Evolutionary conservation across 1,284 basidiomycete species (phyloP).

Genomic region (Sphaerobolus stellatus): DNA sequence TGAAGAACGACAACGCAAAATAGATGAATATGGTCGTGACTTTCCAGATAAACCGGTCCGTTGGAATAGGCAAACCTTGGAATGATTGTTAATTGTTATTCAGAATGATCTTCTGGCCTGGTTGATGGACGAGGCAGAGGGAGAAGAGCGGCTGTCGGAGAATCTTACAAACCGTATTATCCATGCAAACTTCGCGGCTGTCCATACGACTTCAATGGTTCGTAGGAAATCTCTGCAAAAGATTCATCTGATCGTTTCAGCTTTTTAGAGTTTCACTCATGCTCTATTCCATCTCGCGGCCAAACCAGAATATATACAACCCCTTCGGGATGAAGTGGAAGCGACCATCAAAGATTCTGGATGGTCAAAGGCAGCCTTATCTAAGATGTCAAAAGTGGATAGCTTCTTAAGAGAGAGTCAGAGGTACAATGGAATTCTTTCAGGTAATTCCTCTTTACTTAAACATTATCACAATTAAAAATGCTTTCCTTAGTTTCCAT

Average conservation of each 20-base stretch:
- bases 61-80: background rate
- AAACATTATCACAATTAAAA: background rate
- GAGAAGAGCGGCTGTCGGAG: slow-evolving; percentile 28
- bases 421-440: slow-evolving; percentile 32
- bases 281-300: background rate
- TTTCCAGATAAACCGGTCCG: slow-evolving; percentile 37
- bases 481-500: background rate
- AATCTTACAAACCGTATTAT: slow-evolving; percentile 36
- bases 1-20: slow-evolving; percentile 32
- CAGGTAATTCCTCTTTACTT: slow-evolving; percentile 16
- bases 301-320: slow-evolving; percentile 26
- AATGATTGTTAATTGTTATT: background rate
- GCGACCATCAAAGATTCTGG: slow-evolving; percentile 12
- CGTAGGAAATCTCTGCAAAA: background rate
- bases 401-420: slow-evolving; percentile 29
- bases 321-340: slow-evolving; percentile 31
- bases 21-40: slow-evolving; percentile 33
- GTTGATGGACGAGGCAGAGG: slow-evolving; percentile 40
- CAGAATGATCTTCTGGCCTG: slow-evolving; percentile 45
- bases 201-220: slow-evolving; percentile 40
- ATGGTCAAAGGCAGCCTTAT: slow-evolving; percentile 18
- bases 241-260: too few relatives aligned
- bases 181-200: slow-evolving; percentile 38
- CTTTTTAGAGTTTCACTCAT: background rate
- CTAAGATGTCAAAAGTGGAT: slow-evolving; percentile 16